phyloP scores from a whole-genome alignment of 2,329 filamentous ascomycete species.

The Albifimbria verrucaria region DNA sequence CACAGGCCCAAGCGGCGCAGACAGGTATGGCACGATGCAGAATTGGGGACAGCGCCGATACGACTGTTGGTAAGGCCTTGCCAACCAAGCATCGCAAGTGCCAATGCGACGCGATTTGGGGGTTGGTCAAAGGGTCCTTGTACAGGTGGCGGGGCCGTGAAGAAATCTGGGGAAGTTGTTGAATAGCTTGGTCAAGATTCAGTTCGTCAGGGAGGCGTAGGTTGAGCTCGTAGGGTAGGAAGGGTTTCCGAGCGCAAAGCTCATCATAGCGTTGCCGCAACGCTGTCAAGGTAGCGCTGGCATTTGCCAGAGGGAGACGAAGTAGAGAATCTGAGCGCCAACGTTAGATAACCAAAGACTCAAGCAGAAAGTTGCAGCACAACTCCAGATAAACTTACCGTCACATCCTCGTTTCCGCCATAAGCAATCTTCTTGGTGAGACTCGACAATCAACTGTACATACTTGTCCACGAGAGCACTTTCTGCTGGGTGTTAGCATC shows the following conservation, averaged over 20 bases:
- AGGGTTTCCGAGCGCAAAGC: constrained; percentile 49
- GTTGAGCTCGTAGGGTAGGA: constrained; percentile 61
- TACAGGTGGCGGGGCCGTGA: constrained; percentile 38
- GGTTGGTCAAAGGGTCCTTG: constrained; percentile 16
- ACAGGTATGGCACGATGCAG: constrained; percentile 80
- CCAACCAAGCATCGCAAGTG: constrained; percentile 73
- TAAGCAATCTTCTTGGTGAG: constrained; percentile 77
- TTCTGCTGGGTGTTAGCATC: constrained; percentile 33
- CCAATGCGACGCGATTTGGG: constrained; percentile 61
- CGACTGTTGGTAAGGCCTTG: constrained; percentile 57
- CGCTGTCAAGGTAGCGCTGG: constrained; percentile 52
- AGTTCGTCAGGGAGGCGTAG: constrained; percentile 52
- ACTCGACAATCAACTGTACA: constrained; percentile 65
- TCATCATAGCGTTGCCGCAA: constrained; percentile 66
- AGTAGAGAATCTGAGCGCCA: constrained; percentile 50
- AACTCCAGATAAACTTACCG: constrained; percentile 44
- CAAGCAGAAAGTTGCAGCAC: neutral
- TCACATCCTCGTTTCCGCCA: constrained; percentile 90
- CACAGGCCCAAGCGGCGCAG: constrained; percentile 86
- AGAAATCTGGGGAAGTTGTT: constrained; percentile 54
- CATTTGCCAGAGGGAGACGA: constrained; percentile 61
- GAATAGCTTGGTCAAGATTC: constrained; percentile 46
- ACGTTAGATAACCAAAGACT: constrained; percentile 7
- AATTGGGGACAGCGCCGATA: constrained; percentile 62
- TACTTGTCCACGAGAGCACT: constrained; percentile 75